Conservation (phyloP, 805 yeast genomes). For the Maudiozyma barnettii region DNA sequence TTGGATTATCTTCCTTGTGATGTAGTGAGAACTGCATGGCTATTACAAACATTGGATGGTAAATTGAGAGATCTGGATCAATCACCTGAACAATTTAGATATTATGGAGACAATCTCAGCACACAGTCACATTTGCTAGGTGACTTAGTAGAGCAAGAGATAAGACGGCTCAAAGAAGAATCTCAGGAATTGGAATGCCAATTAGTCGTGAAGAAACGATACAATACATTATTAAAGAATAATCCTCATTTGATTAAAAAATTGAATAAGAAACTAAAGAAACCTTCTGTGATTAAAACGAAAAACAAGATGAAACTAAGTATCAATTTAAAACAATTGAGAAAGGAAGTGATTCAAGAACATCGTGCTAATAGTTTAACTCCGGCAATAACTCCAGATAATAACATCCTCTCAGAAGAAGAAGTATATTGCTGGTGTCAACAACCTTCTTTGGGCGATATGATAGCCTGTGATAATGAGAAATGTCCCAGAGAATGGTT, state of each 20-base stretch:
- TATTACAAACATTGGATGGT: conserved; percentile 30
- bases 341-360: background rate
- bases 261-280: background rate
- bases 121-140: conserved; percentile 10
- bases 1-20: conserved; percentile 38
- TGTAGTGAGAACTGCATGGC: conserved; percentile 34
- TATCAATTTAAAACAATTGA: conserved; percentile 4
- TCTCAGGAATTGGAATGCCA: conserved; percentile 7
- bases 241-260: background rate
- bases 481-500: conserved; percentile 71
- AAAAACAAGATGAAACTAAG: conserved; percentile 1
- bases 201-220: conserved; percentile 5
- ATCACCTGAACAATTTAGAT: background rate
- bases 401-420: background rate
- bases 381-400: background rate
- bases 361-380: background rate
- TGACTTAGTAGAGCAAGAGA: conserved; percentile 8
- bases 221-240: conserved; percentile 2
- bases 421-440: conserved; percentile 39
- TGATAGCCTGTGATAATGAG: conserved; percentile 85
- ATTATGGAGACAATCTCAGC: conserved; percentile 2
- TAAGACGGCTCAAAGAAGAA: conserved; percentile 5
- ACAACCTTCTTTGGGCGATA: conserved; percentile 49
- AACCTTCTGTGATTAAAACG: background rate
- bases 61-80: background rate